phyloP scores from a whole-genome alignment of 805 yeast genomes.

The Lipomyces japonicus region DNA sequence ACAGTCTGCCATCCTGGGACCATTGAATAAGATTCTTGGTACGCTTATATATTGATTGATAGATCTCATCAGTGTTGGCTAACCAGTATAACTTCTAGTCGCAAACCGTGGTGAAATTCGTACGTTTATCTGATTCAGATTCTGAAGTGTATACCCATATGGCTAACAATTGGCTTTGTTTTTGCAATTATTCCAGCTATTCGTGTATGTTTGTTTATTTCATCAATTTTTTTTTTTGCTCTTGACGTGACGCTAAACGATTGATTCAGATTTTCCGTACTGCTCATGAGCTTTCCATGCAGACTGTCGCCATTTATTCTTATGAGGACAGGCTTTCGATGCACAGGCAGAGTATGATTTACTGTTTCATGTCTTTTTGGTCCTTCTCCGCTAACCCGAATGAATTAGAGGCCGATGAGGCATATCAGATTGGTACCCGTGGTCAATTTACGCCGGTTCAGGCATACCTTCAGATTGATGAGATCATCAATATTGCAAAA shows the following conservation, averaged over 20 bases:
- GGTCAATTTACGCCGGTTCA: slow-evolving; percentile 94
- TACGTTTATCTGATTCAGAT: slow-evolving; percentile 28
- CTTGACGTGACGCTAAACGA: slow-evolving; percentile 38
- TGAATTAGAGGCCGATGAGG: slow-evolving; percentile 39
- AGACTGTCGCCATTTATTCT: slow-evolving; percentile 93
- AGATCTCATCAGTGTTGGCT: neutral
- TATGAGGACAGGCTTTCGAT: slow-evolving; percentile 92
- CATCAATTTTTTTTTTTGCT: neutral
- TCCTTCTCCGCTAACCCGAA: neutral
- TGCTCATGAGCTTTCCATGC: slow-evolving; percentile 96
- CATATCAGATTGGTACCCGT: slow-evolving; percentile 78
- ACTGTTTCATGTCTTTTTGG: neutral
- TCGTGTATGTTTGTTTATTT: slow-evolving; percentile 2
- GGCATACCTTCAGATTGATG: slow-evolving; percentile 93
- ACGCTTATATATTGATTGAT: neutral
- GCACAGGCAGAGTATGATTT: slow-evolving; percentile 67
- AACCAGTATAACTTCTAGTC: slow-evolving; percentile 29
- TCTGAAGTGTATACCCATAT: neutral
- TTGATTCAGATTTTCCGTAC: slow-evolving; percentile 76
- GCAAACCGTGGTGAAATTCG: slow-evolving; percentile 44
- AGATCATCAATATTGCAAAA: slow-evolving; percentile 80
- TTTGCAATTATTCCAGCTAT: slow-evolving; percentile 2
- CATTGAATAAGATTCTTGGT: slow-evolving; percentile 49
- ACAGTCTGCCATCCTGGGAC: slow-evolving; percentile 44
- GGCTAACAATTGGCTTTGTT: neutral